These are phyloP conservation scores for Butyriboletus appendiculatus DNA, from an alignment of 1,284 basidiomycete genomes.

Conservation along the genomic window DNA sequence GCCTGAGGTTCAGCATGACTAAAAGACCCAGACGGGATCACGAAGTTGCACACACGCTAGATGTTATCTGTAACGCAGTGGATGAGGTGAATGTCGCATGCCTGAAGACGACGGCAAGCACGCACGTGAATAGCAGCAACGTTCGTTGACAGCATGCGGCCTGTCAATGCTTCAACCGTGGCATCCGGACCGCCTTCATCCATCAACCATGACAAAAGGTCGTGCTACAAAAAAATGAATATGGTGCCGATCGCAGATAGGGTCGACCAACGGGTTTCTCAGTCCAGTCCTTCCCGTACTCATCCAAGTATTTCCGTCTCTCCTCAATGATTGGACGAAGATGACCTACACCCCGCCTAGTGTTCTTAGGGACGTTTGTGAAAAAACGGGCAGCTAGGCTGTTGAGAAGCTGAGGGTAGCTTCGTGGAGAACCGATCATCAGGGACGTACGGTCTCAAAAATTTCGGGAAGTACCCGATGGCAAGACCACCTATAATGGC, in stretches of 20 bases:
- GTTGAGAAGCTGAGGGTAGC: not conserved
- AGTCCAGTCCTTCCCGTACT: slow-evolving; percentile 38
- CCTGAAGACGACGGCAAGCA: not conserved
- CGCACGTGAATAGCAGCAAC: slow-evolving; percentile 41
- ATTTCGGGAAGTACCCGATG: slow-evolving; percentile 38
- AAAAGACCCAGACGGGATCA: not conserved
- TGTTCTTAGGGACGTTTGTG: slow-evolving; percentile 21
- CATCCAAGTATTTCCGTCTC: slow-evolving; percentile 31
- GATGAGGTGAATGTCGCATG: not conserved
- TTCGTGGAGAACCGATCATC: not conserved
- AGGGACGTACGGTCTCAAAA: slow-evolving; percentile 35
- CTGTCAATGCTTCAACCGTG: slow-evolving; percentile 30
- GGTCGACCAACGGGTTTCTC: slow-evolving; percentile 37
- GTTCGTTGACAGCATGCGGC: slow-evolving; percentile 36
- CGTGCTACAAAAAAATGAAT: slow-evolving; percentile 32
- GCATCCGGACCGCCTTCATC: slow-evolving; percentile 38
- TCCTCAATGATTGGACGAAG: slow-evolving; percentile 39
- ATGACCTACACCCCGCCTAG: slow-evolving; percentile 23
- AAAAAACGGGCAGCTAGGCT: slow-evolving; percentile 16
- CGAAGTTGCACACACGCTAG: slow-evolving; percentile 8
- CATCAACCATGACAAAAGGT: slow-evolving; percentile 46
- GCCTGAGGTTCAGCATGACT: slow-evolving; percentile 8
- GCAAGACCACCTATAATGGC: slow-evolving; percentile 29
- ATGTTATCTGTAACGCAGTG: slow-evolving; percentile 4
- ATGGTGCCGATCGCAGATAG: not conserved